These are phyloP conservation scores for Actinomortierella ambigua DNA, from an alignment of 371 early-diverging fungal species.

Conservation along the genomic window DNA sequence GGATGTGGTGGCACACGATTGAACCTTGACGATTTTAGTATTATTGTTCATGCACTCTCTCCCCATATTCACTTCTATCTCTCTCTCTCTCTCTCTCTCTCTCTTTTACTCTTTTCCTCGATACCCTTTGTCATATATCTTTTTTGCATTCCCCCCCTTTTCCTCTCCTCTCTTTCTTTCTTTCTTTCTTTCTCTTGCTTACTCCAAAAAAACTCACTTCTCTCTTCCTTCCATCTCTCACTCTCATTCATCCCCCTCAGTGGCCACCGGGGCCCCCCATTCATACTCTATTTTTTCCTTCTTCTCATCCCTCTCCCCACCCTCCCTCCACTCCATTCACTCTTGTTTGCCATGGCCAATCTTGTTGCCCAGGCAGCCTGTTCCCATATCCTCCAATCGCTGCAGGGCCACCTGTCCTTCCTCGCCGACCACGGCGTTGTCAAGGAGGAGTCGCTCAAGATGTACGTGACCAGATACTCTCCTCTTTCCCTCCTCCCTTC, in stretches of 20 bases:
- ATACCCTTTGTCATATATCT: background rate
- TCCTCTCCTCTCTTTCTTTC: background rate
- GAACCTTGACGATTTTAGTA: too few relatives aligned
- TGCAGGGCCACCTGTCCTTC: constrained; percentile 37
- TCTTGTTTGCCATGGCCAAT: constrained; percentile 10
- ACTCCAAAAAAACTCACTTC: background rate
- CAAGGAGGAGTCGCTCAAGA: constrained; percentile 35
- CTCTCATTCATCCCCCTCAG: background rate
- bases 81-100: background rate
- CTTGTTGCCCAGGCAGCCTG: constrained; percentile 27
- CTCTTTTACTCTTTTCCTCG: background rate
- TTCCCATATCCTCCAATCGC: constrained; percentile 38
- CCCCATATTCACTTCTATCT: too few relatives aligned
- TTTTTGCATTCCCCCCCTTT: background rate
- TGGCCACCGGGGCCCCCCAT: background rate
- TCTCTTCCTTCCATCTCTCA: background rate
- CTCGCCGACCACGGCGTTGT: constrained; percentile 36
- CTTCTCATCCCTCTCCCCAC: background rate
- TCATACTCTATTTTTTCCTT: background rate
- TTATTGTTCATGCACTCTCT: too few relatives aligned
- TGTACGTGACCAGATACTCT: constrained; percentile 15
- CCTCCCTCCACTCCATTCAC: background rate
- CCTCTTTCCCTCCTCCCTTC: background rate
- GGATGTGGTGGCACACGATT: too few relatives aligned
- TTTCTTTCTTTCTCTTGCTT: background rate